These are phyloP conservation scores for Fagopyrum esculentum DNA, from an alignment of 148 eudicot genomes.

Conservation along the genomic window DNA sequence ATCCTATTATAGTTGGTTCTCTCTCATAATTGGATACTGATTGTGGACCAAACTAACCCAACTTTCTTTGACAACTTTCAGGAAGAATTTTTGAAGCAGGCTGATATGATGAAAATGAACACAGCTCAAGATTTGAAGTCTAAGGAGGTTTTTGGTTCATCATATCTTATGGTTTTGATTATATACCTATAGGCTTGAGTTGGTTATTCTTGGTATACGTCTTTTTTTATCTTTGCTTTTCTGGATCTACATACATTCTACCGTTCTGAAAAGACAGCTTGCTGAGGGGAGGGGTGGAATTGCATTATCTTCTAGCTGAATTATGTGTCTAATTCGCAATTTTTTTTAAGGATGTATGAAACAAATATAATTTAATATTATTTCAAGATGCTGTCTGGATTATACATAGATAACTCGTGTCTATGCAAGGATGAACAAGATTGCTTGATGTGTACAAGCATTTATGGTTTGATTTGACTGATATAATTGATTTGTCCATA, in stretches of 20 bases:
- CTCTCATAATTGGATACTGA: neutral
- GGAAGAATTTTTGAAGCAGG: conserved; percentile 98
- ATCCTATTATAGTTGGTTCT: neutral
- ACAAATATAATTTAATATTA: neutral
- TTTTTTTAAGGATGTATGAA: no score
- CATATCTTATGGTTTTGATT: neutral
- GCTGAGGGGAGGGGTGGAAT: neutral
- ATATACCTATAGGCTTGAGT: neutral
- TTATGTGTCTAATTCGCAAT: neutral
- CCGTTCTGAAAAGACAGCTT: neutral
- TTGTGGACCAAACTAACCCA: neutral
- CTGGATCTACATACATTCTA: neutral
- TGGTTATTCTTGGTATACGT: neutral
- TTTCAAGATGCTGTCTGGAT: neutral
- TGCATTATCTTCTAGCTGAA: neutral
- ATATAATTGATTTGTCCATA: neutral
- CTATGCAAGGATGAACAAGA: neutral
- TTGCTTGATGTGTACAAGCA: neutral
- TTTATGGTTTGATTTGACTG: neutral
- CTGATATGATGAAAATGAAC: conserved; percentile 84
- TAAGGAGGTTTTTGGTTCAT: conserved; percentile 60
- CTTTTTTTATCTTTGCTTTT: neutral
- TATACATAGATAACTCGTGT: neutral
- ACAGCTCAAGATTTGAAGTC: conserved; percentile 97
- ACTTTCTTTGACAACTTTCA: conserved; percentile 13